Percentiles rank a stretch among this genome's conserved stretches.
Evolutionary conservation across 164 flowering plant species (phyloP).

Genomic region (Stephania japonica): DNA sequence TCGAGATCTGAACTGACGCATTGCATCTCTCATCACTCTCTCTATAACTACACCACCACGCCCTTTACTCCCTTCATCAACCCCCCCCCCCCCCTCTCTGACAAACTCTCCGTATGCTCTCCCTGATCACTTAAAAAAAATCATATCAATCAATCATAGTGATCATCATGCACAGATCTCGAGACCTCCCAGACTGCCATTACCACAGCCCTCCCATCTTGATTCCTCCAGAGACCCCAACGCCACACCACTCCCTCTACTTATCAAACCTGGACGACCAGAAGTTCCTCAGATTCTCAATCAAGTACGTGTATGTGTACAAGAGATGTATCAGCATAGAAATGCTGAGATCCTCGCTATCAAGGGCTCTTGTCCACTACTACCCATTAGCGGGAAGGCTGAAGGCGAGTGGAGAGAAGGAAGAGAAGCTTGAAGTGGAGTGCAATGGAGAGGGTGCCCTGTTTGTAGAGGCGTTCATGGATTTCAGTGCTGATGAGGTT

Average conservation of each 20-base stretch:
- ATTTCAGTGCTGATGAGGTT: constrained; percentile 54
- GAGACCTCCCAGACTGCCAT: constrained; percentile 65
- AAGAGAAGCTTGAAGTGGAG: constrained; percentile 66
- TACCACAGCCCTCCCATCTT: constrained; percentile 37
- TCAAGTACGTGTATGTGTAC: constrained; percentile 68
- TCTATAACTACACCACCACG: constrained; percentile 12
- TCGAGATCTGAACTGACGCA: constrained; percentile 23
- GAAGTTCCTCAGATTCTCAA: constrained; percentile 74
- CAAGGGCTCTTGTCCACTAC: constrained; percentile 62
- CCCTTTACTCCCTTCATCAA: constrained; percentile 14
- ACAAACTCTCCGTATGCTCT: no score
- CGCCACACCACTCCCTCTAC: constrained; percentile 59
- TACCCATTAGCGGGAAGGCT: constrained; percentile 93
- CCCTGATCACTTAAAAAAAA: no score
- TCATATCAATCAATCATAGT: not conserved
- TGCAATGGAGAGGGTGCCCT: constrained; percentile 86
- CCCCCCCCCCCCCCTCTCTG: no score
- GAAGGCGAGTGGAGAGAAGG: constrained; percentile 27
- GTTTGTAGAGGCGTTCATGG: constrained; percentile 77
- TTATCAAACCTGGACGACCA: constrained; percentile 91
- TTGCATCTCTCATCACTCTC: not conserved
- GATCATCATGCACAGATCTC: constrained; percentile 36
- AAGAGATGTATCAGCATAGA: constrained; percentile 31
- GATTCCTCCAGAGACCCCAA: constrained; percentile 46
- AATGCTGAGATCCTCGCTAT: constrained; percentile 47